Evolutionary conservation across 345 rosid genomes (phyloP).

Genomic region (Citrus glauca): DNA sequence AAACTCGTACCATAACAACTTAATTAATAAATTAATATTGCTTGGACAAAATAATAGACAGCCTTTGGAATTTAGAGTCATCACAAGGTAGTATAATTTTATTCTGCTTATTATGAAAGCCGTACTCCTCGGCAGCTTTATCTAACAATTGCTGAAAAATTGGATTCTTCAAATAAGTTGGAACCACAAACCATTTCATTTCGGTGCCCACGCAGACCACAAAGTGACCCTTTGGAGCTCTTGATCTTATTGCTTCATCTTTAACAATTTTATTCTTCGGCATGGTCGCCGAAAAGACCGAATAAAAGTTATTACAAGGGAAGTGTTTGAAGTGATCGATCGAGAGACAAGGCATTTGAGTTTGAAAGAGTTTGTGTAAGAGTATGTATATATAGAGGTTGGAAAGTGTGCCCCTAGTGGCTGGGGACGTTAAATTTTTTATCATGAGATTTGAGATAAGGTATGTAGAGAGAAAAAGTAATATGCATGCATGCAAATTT

Average conservation of each 20-base stretch:
- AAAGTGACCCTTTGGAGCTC: conserved; percentile 33
- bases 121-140: conserved; percentile 31
- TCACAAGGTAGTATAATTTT: conserved; percentile 23
- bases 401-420: conserved; percentile 6
- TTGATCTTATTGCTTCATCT: conserved; percentile 4
- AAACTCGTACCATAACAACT: background rate
- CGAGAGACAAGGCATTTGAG: background rate
- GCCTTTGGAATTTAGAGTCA: conserved; percentile 16
- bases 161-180: conserved; percentile 21
- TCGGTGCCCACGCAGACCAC: conserved; percentile 30
- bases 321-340: background rate
- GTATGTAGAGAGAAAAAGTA: background rate
- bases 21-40: background rate
- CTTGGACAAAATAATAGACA: background rate
- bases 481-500: background rate
- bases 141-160: conserved; percentile 24
- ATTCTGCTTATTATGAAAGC: conserved; percentile 8
- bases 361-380: background rate
- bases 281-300: background rate
- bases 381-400: background rate
- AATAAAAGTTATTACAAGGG: background rate
- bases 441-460: background rate
- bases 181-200: conserved; percentile 26
- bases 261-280: conserved; percentile 10
- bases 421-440: background rate